Evolutionary conservation across 2,329 filamentous ascomycete genomes (phyloP).

Genomic region (Pseudocercospora vitis): DNA sequence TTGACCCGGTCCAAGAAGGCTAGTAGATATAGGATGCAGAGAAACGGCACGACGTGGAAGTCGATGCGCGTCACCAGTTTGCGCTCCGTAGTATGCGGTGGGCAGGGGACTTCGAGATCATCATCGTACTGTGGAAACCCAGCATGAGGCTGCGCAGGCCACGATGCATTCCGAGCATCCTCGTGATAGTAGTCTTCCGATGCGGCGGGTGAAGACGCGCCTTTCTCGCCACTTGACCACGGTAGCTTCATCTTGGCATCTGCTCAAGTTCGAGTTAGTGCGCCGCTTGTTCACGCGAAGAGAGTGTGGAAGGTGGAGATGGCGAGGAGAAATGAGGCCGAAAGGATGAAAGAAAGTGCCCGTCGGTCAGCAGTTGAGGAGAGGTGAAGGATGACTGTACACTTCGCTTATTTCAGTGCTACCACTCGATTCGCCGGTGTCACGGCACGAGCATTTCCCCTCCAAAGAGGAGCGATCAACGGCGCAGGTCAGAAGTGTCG

Average conservation of each 20-base stretch:
- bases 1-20: slow-evolving; percentile 47
- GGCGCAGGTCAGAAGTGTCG: too few relatives aligned
- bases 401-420: slow-evolving; percentile 1
- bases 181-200: slow-evolving; percentile 14
- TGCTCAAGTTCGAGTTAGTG: not conserved
- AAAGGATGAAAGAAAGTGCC: not conserved
- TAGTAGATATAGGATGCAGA: slow-evolving; percentile 54
- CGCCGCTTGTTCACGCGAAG: too few relatives aligned
- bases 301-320: not conserved
- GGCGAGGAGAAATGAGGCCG: not conserved
- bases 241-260: slow-evolving; percentile 14
- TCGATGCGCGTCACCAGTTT: slow-evolving; percentile 49
- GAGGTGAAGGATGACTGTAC: not conserved
- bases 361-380: not conserved
- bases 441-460: not conserved
- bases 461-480: not conserved
- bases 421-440: not conserved
- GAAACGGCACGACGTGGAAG: slow-evolving; percentile 50
- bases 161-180: not conserved
- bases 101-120: slow-evolving; percentile 39
- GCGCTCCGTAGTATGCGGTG: slow-evolving; percentile 51
- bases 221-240: slow-evolving; percentile 10
- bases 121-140: slow-evolving; percentile 37
- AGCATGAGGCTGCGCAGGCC: not conserved
- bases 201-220: slow-evolving; percentile 6